Percentiles rank a stretch among this genome's conserved stretches.
Conservation (phyloP, 805 yeast species). For the Candida ulmi region DNA sequence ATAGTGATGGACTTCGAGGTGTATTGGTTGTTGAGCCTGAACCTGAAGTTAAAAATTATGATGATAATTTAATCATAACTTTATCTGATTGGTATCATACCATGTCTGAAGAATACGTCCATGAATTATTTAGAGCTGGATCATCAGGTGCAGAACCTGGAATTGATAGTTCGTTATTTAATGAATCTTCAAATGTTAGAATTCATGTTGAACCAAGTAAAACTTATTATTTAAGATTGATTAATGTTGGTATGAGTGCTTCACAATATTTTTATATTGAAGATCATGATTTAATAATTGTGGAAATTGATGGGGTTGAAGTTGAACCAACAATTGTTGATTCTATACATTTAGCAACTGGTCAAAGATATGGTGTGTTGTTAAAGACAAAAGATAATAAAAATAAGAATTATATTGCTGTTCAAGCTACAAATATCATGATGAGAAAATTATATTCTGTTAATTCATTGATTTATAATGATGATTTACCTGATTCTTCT, state of each 20-base stretch:
- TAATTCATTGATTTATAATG: slow-evolving; percentile 49
- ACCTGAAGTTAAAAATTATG: slow-evolving; percentile 29
- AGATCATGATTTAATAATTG: slow-evolving; percentile 45
- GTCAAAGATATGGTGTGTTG: slow-evolving; percentile 69
- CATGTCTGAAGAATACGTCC: slow-evolving; percentile 29
- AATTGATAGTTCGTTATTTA: slow-evolving; percentile 40
- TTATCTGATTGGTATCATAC: slow-evolving; percentile 47
- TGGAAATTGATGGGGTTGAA: slow-evolving; percentile 56
- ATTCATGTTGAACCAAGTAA: slow-evolving; percentile 37
- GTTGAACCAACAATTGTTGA: slow-evolving; percentile 44
- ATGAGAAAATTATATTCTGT: slow-evolving; percentile 63
- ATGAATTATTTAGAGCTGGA: slow-evolving; percentile 32
- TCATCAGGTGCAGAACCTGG: slow-evolving; percentile 43
- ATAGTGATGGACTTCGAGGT: slow-evolving; percentile 75
- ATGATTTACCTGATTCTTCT: slow-evolving; percentile 32
- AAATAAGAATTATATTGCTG: slow-evolving; percentile 37
- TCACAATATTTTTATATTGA: slow-evolving; percentile 51
- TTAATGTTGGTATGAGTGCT: slow-evolving; percentile 53
- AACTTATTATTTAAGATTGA: slow-evolving; percentile 43
- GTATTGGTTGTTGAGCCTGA: slow-evolving; percentile 36
- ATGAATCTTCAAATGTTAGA: slow-evolving; percentile 40
- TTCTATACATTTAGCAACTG: slow-evolving; percentile 56
- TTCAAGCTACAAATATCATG: slow-evolving; percentile 51
- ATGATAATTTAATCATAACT: slow-evolving; percentile 39
- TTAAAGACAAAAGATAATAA: slow-evolving; percentile 43